These are phyloP conservation scores for Saitozyma sp. DNA, from an alignment of 768 basidiomycete genomes.

Conservation along the genomic window DNA sequence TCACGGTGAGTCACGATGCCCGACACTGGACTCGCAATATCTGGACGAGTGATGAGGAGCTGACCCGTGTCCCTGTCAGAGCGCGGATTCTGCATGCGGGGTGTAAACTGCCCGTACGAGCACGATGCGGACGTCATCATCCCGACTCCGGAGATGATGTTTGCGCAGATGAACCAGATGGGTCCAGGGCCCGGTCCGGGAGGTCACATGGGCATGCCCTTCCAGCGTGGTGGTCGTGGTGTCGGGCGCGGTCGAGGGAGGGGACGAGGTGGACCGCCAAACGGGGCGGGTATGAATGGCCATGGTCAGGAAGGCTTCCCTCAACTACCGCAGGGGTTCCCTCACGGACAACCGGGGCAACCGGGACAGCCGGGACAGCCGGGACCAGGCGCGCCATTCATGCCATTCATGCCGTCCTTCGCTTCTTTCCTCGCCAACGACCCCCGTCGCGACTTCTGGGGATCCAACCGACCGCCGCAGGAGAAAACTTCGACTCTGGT, in stretches of 20 bases:
- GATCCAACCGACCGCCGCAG: conserved; percentile 42
- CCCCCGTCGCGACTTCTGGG: conserved; percentile 25
- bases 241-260: conserved; percentile 30
- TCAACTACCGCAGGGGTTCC: background rate
- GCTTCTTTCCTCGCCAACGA: background rate
- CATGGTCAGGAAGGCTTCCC: background rate
- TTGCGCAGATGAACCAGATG: conserved; percentile 8
- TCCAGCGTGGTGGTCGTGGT: conserved; percentile 22
- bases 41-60: conserved; percentile 5
- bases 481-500: conserved; percentile 59
- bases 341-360: background rate
- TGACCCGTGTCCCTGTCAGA: conserved; percentile 57
- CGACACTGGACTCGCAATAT: conserved; percentile 5
- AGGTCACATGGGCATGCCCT: conserved; percentile 17
- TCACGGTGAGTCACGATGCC: conserved; percentile 66
- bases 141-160: conserved; percentile 58
- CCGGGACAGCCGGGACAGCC: background rate
- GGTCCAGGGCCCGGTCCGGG: conserved; percentile 11
- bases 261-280: conserved; percentile 25
- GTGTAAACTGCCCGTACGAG: conserved; percentile 84
- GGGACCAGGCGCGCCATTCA: background rate
- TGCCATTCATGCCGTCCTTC: background rate
- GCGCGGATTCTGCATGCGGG: conserved; percentile 85
- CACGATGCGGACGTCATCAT: conserved; percentile 78
- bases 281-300: background rate